These are phyloP conservation scores for Sporothrix sp. DNA, from an alignment of 2,329 filamentous ascomycete species.

Conservation along the genomic window DNA sequence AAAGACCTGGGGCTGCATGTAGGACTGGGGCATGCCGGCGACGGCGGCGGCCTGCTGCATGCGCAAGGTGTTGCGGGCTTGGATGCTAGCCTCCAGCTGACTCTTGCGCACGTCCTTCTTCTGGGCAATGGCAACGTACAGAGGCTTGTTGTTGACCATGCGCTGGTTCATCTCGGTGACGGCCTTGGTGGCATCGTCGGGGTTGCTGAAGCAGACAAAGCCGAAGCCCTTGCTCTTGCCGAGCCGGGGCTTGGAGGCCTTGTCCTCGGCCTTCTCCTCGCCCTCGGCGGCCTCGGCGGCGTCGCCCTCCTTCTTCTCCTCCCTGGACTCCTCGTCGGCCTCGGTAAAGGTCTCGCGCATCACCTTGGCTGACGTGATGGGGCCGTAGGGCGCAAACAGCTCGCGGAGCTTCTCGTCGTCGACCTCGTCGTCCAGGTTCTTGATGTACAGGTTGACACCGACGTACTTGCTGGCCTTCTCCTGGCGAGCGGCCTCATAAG, in stretches of 20 bases:
- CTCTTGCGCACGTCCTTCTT: constrained; percentile 99
- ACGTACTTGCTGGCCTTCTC: constrained; percentile 99
- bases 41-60: constrained; percentile 95
- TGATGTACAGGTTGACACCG: constrained; percentile 98
- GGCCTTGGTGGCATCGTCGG: constrained; percentile 97
- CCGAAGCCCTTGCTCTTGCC: constrained; percentile 99
- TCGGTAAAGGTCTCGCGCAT: constrained; percentile 74
- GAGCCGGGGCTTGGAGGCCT: constrained; percentile 58
- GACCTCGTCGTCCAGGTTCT: constrained; percentile 94
- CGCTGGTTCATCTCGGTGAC: constrained; percentile 99
- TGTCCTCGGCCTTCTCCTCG: constrained; percentile 36
- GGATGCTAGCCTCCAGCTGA: constrained; percentile 98
- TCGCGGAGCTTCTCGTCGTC: constrained; percentile 96
- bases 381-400: constrained; percentile 83
- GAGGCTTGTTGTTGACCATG: constrained; percentile 93
- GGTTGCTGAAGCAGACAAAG: constrained; percentile 99
- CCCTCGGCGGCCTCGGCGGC: background rate
- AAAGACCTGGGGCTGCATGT: constrained; percentile 86
- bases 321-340: constrained; percentile 48
- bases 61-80: constrained; percentile 95
- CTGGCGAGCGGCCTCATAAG: constrained; percentile 92
- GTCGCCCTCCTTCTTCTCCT: constrained; percentile 90
- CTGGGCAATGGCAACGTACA: constrained; percentile 96
- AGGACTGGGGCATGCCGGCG: constrained; percentile 78
- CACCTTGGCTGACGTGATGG: constrained; percentile 97